Evolutionary conservation across 768 basidiomycete species (phyloP).

Genomic region (Gloeophyllum trabeum): DNA sequence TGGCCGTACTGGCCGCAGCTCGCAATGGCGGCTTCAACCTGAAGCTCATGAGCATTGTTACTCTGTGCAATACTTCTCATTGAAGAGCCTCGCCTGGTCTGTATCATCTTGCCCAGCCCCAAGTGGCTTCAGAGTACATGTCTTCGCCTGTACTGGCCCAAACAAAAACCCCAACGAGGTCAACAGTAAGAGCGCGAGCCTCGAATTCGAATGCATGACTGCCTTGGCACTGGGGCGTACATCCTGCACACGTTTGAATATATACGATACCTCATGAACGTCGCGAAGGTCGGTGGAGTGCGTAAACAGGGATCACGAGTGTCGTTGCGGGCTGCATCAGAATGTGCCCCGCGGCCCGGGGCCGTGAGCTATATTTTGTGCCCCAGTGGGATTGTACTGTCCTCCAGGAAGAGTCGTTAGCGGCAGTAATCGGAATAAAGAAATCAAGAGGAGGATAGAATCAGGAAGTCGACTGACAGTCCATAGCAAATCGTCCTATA

Average conservation of each 20-base stretch:
- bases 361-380: no score
- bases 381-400: no score
- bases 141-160: background rate
- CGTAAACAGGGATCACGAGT: no score
- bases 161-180: background rate
- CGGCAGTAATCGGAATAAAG: no score
- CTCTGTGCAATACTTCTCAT: background rate
- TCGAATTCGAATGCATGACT: background rate
- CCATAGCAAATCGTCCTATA: no score
- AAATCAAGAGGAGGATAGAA: no score
- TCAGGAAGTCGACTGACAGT: no score
- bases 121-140: constrained; percentile 14
- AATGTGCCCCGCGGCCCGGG: no score
- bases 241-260: background rate
- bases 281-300: no score
- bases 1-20: constrained; percentile 35
- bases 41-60: background rate
- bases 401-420: no score
- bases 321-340: no score
- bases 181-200: background rate
- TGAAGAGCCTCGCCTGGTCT: constrained; percentile 15
- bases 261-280: no score
- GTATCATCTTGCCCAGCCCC: constrained; percentile 29
- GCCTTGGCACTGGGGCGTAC: background rate
- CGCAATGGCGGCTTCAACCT: constrained; percentile 39